Base-by-base conservation (phyloP, 2,329 filamentous ascomycete species). In the Penicillium sumatraense region DNA sequence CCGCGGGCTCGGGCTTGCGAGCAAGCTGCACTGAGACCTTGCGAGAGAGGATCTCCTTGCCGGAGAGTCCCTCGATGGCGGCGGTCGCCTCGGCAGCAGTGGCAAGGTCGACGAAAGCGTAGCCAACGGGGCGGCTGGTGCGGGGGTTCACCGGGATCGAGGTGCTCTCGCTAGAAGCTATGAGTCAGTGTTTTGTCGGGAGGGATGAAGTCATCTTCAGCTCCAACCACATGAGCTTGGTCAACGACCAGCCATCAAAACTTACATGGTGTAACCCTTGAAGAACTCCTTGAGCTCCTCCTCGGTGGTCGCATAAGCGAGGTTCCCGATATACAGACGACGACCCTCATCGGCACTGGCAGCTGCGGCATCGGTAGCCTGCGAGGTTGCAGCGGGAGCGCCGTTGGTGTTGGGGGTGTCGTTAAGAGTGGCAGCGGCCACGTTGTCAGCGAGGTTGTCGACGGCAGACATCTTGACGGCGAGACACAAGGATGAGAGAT, bases 271-370 rank as follows among this genome's bases (percentile, higher is more conserved):
- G 86, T 96, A 98, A 81, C 89, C 90, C 86, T 95, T 93, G 89
- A 99, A 99, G 87, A 99, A 99, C 72, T 95, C 90, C 86, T 96
- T 96, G 86, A 99, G 91, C 89, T 97, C 92, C 89, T 90, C 95
- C 90, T 98, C 95, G 80, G 92, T 96, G 88, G 95, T 98, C 89
- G 93, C 93, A 81, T 99, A 99, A 75, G 95, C 95, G 87, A 99
- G 90, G 86, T 99, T 99, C 85, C 95, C 95, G 84, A 99, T 98
- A 84, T 99, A 99, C 74, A 99, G 89, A 83, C 95, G 91, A 84
- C 95, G 91, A 80, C 95, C 93, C 86, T 99, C 95, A 80, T 93
- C 93, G 80, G 95, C 95, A 83, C 92, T 96, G 81, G 92, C 91
- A 79, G 95, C 89, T 75, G 95, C 92, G 78, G 93, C 92, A 79